These are phyloP conservation scores for Tricholoma furcatifolium DNA, from an alignment of 768 basidiomycete species.

Conservation along the genomic window DNA sequence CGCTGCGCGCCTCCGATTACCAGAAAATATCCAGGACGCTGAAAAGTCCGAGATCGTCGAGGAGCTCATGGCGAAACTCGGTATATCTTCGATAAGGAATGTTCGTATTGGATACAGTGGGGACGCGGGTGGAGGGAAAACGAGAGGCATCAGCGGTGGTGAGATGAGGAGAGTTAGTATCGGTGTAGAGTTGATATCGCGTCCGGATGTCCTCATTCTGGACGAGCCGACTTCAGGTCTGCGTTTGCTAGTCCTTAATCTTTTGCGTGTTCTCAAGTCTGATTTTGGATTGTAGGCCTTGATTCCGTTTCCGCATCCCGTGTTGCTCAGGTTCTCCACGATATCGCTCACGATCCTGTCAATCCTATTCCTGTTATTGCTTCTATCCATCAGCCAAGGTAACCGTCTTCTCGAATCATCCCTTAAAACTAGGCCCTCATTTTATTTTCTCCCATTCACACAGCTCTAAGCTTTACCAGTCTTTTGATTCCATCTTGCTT, in stretches of 20 bases:
- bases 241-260: conserved; percentile 10
- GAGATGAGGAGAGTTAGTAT: conserved; percentile 91
- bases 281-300: conserved; percentile 43
- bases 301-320: conserved; percentile 87
- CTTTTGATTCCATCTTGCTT: conserved; percentile 79
- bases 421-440: background rate
- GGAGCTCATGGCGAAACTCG: conserved; percentile 73
- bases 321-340: conserved; percentile 73
- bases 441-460: background rate
- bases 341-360: conserved; percentile 67
- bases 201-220: conserved; percentile 80
- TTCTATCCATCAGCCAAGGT: conserved; percentile 88
- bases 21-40: conserved; percentile 62
- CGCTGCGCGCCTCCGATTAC: conserved; percentile 81
- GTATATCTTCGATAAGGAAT: conserved; percentile 67
- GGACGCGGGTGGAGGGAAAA: conserved; percentile 60
- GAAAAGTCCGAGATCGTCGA: conserved; percentile 69
- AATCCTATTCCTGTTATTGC: conserved; percentile 82
- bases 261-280: background rate
- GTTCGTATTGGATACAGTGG: conserved; percentile 62
- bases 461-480: conserved; percentile 81
- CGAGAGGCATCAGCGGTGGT: conserved; percentile 86
- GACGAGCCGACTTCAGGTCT: conserved; percentile 80
- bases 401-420: conserved; percentile 15
- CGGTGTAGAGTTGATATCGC: conserved; percentile 83